Conservation (phyloP, 148 eudicot genomes). For the Silene uniflora region DNA sequence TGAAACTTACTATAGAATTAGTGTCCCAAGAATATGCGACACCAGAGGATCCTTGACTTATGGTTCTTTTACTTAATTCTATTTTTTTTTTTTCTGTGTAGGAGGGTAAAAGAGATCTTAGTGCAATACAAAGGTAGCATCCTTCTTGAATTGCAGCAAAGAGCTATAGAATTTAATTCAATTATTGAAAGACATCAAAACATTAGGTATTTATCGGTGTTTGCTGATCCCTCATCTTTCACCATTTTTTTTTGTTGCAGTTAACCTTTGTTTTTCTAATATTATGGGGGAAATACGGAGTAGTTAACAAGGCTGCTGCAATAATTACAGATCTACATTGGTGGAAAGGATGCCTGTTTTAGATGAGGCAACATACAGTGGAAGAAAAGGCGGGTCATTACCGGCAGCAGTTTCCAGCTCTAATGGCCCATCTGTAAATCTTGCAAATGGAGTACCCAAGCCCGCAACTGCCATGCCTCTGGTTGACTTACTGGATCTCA, state of each 20-base stretch:
- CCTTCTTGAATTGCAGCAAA: slow-evolving; percentile 92
- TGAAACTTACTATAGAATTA: not conserved
- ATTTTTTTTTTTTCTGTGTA: slow-evolving; percentile 24
- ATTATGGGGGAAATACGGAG: not conserved
- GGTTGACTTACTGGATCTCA: slow-evolving; percentile 89
- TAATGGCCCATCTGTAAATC: slow-evolving; percentile 57
- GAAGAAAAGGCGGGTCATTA: slow-evolving; percentile 75
- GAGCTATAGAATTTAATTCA: slow-evolving; percentile 87
- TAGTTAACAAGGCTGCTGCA: slow-evolving; percentile 18
- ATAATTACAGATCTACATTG: slow-evolving; percentile 58
- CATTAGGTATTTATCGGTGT: slow-evolving; percentile 39
- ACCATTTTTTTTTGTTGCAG: not conserved
- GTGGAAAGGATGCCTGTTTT: slow-evolving; percentile 97
- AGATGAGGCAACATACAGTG: slow-evolving; percentile 88
- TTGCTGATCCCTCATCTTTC: not conserved
- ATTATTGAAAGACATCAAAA: slow-evolving; percentile 82
- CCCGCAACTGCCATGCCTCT: slow-evolving; percentile 75
- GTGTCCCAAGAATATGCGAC: not conserved
- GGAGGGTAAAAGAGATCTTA: slow-evolving; percentile 71
- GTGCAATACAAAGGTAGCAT: slow-evolving; percentile 73
- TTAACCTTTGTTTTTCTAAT: not conserved
- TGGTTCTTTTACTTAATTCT: not conserved
- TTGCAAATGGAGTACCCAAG: slow-evolving; percentile 81
- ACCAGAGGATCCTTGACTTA: not conserved
- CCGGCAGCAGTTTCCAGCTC: slow-evolving; percentile 59